Conservation (phyloP, 1,284 basidiomycete genomes). For the Cutaneotrichosporon sp. region DNA sequence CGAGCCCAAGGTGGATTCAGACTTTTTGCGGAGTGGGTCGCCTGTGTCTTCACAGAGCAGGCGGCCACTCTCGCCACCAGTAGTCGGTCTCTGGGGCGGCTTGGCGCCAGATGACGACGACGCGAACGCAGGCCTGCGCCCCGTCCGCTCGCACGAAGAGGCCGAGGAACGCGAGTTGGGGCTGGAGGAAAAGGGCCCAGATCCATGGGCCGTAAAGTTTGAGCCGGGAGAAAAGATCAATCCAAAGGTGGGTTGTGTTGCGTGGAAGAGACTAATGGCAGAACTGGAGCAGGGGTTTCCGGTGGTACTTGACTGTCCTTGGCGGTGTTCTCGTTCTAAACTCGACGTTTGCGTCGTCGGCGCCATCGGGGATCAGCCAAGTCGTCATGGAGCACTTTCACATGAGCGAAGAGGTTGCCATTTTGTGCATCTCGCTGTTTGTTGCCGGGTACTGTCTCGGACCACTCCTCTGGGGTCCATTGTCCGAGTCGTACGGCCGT, state of each 20-base stretch:
- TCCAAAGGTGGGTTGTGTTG: conserved; percentile 39
- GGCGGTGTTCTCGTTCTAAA: conserved; percentile 63
- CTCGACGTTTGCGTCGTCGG: conserved; percentile 52
- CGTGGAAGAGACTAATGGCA: conserved; percentile 28
- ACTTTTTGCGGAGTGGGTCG: too few relatives aligned
- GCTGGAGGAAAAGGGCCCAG: conserved; percentile 31
- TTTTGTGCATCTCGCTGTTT: conserved; percentile 50
- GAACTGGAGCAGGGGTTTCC: conserved; percentile 57
- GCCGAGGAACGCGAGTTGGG: conserved; percentile 31
- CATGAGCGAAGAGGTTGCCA: conserved; percentile 56
- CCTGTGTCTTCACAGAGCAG: neutral
- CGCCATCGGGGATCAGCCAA: conserved; percentile 39
- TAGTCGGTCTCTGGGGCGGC: conserved; percentile 36
- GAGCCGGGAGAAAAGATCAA: conserved; percentile 44
- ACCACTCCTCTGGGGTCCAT: conserved; percentile 57
- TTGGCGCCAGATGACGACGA: conserved; percentile 33
- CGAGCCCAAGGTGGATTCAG: too few relatives aligned
- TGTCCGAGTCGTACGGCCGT: conserved; percentile 55
- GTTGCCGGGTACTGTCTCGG: conserved; percentile 54
- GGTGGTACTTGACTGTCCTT: conserved; percentile 62
- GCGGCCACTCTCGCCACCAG: conserved; percentile 22
- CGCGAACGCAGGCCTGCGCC: conserved; percentile 37
- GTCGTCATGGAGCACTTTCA: conserved; percentile 54
- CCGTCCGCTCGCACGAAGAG: conserved; percentile 39
- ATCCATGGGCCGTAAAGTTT: conserved; percentile 43